Evolutionary conservation across 2,329 filamentous ascomycete species (phyloP), one percentile per base, ranked within the genome.

Genomic region (Ceratocystis lukuohia): DNA sequence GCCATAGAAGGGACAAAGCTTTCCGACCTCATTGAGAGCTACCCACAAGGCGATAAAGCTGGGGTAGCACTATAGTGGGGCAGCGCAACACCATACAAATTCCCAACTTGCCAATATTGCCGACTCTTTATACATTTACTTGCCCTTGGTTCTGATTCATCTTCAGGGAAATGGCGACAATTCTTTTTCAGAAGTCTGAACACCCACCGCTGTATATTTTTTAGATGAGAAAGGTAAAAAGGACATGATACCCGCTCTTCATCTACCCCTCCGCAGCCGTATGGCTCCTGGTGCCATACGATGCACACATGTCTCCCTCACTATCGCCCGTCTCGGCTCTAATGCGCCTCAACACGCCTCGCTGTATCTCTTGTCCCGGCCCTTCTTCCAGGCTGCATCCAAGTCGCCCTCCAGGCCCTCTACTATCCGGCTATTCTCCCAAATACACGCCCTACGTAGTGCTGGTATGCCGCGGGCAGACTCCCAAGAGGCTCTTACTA

Each of bases 11-110:
- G 25, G 33, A 33, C 56, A 59, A 59, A 59, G 56, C 56, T 59
- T 59, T 30, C 28, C 30, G 28, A 28, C 28, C 56, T 28, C 28
- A 37, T 30, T 33, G 17, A 8, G 30, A 59, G 56, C 56, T 59
- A n/a, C 28, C 56, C 28, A 59, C 56, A 59, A 59, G 37, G 15
- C 28, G 33, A 59, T 28, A 59, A 59, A 59, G 25, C 56, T 59
- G 56, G 56, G 56, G 56, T 33, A 59, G 56, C 56, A 37, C 28
- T 33, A 59, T 59, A 37, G 56, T 59, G 56, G 56, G 56, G 56
- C 56, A 37, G 25, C 28, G 7, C 28, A 33, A 8, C 7, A 33
- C 5, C 8, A 25, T 30, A 37, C 25, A 8, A 59, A 37, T 30
- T 20, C 56, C 17, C 53, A 17, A 41, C 28, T n/a, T 17, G 28